These are phyloP conservation scores for Baeospora myosura DNA, from an alignment of 1,284 basidiomycete genomes.

Conservation along the genomic window DNA sequence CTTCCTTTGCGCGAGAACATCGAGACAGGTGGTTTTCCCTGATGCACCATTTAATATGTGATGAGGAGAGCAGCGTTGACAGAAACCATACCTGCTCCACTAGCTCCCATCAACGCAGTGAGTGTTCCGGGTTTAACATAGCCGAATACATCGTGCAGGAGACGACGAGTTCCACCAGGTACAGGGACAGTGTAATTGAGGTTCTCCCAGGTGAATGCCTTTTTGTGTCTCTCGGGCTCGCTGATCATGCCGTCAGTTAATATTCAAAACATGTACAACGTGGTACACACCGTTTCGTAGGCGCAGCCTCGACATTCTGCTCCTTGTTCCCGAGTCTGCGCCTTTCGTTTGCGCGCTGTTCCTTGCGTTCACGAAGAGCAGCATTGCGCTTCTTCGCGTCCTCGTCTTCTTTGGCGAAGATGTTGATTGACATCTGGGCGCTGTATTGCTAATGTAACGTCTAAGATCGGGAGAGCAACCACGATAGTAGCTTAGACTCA, in stretches of 20 bases:
- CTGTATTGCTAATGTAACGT: slow-evolving; percentile 37
- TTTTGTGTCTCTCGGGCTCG: slow-evolving; percentile 26
- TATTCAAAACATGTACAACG: not conserved
- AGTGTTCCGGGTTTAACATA: slow-evolving; percentile 86
- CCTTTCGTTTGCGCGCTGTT: slow-evolving; percentile 13
- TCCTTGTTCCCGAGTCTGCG: slow-evolving; percentile 9
- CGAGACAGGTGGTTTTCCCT: slow-evolving; percentile 77
- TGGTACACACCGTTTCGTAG: slow-evolving; percentile 10
- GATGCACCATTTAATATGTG: slow-evolving; percentile 28
- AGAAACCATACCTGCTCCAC: slow-evolving; percentile 51
- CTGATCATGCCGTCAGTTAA: not conserved
- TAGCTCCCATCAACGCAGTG: slow-evolving; percentile 74
- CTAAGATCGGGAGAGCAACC: not conserved
- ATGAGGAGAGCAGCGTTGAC: not conserved
- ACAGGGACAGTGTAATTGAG: slow-evolving; percentile 72
- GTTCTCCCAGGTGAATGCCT: slow-evolving; percentile 64
- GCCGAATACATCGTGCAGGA: slow-evolving; percentile 82
- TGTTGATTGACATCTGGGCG: slow-evolving; percentile 40
- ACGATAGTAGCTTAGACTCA: slow-evolving; percentile 26
- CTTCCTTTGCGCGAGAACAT: slow-evolving; percentile 84
- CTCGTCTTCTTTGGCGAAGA: slow-evolving; percentile 66
- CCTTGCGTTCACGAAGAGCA: slow-evolving; percentile 48
- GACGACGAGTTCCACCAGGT: slow-evolving; percentile 57
- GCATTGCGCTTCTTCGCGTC: slow-evolving; percentile 66
- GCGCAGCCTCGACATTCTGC: slow-evolving; percentile 19